Base-by-base conservation (phyloP, 192 early-diverging fungal genomes). In the Jimgerdemannia lactiflua region DNA sequence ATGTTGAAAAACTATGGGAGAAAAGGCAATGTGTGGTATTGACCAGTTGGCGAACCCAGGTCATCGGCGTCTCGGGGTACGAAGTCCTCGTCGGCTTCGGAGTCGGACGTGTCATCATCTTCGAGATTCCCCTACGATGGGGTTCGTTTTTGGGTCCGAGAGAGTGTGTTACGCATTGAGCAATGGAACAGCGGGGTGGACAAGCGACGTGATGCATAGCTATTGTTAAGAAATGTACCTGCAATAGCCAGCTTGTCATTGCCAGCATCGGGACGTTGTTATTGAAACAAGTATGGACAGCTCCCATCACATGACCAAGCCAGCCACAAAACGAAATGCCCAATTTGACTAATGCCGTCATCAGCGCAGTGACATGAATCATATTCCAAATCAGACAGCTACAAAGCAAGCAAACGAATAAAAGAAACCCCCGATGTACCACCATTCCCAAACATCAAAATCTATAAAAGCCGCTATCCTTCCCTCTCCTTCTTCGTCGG, bases 401-500 rank as follows among this genome's bases (percentile, higher is more conserved):
- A 29, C 29, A 29, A 29, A 29, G 29, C 29, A 29, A 29, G 29
- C 29, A 29, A 29, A 29, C 29, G 29, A 29, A 29, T 29, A 29
- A 29, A 29, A 29, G 29, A 29, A 29, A 29, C 29, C 29, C 29
- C 29, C 29, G n/a, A 29, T 29, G 29, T 29, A 29, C 29, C 29
- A 29, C 29, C 29, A 29, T 29, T 29, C 29, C 29, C 29, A 29
- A 29, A 29, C 29, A 29, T 29, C 29, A 29, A 29, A 29, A 29
- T 29, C 29, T 29, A 29, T 29, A 29, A 29, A 29, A 29, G 29
- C 49, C 49, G 8, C 14, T 59, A 59, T 14, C 49, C 49, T 59
- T 59, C 67, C 67, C 19, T 19, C 44, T 82, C 81, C 42, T 79
- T 82, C 4, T 67, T 66, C 29, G 70, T 71, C 43, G 81, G 81